Base-by-base conservation (phyloP, 768 basidiomycete genomes). In the Porphyrellus cyaneotinctus region DNA sequence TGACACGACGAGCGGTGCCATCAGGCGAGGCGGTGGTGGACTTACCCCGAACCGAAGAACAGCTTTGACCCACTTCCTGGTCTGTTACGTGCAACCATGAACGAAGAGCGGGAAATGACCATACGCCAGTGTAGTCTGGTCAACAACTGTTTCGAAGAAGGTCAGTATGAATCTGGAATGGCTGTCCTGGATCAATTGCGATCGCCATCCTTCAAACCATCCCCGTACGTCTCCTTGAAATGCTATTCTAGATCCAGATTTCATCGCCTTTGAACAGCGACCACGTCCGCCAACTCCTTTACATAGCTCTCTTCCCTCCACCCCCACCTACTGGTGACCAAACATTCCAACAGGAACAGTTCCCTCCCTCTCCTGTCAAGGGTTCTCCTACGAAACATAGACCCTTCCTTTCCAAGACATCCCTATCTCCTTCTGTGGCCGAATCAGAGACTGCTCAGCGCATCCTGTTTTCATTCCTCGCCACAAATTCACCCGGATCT, bases 101-200 rank as follows among this genome's bases (percentile, higher is more conserved):
- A 33, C 28, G 47, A 56, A 46, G 78, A 79, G 52, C 68, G 68
- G 11, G 78, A 79, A 47, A 75, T 82, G 74, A 72, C 68, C 51
- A 62, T 66, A 14, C 65, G 79, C 59, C 78, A 80, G 58, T 74
- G 77, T 32, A 76, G 74, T 31, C 70, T 87, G 5, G 84, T 89
- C 18, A 86, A 90, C 62, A 82, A 77, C 48, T 84, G 84, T 53
- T 80, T 90, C 18, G 88, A 91, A 60, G 88, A 91, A 65, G 81
- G 83, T 17, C 85, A 88, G 52, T 88, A 86, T 57, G 83, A 87
- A 59, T 74, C 80, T 6, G 88, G 82, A 8, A 83, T 88, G 26
- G 70, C 75, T 14, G 68, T 80, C 24, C 76, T 91, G 2, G 80
- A 81, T 52, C 82, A 84, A 52, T 66, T 90, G 2, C 81, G 84